These are phyloP conservation scores for Gracilaria gracilis DNA, from an alignment of 23 red algal genomes.

Conservation along the genomic window DNA sequence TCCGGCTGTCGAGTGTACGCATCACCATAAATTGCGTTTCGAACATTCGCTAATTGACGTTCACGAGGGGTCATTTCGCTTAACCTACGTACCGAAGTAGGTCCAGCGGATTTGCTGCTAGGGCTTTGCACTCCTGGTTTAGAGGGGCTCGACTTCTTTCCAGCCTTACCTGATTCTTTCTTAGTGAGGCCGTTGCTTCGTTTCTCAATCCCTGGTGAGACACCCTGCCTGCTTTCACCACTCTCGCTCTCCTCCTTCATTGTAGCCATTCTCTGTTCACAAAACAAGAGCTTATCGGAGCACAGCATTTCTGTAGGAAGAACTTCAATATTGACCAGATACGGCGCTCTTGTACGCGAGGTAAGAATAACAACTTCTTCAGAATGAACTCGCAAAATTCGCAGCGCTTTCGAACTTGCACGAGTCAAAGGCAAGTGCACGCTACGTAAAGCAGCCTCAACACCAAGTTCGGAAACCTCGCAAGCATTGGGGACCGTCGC, in stretches of 20 bases:
- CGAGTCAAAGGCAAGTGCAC: conserved; percentile 87
- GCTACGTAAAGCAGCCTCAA: conserved; percentile 70
- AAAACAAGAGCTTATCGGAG: conserved; percentile 87
- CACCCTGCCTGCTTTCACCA: neutral
- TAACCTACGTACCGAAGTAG: conserved; percentile 16
- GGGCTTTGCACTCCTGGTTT: neutral
- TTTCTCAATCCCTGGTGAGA: neutral
- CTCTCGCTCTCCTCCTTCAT: neutral
- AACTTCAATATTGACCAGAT: conserved; percentile 91
- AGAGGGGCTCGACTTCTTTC: neutral
- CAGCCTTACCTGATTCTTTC: neutral
- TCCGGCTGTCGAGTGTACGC: conserved; percentile 60
- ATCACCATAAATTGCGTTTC: conserved; percentile 70
- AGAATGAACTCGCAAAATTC: conserved; percentile 83
- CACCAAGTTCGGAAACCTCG: conserved; percentile 69
- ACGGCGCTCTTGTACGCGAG: conserved; percentile 81
- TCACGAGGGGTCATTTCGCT: conserved; percentile 81
- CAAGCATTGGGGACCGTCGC: conserved; percentile 46
- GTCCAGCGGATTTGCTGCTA: conserved; percentile 11
- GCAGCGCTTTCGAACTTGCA: conserved; percentile 71
- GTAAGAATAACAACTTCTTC: conserved; percentile 84
- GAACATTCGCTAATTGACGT: conserved; percentile 71
- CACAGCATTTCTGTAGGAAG: conserved; percentile 89
- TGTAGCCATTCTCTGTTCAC: conserved; percentile 64
- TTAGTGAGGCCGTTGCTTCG: neutral